Evolutionary conservation across 805 yeast genomes (phyloP).

Genomic region (Wickerhamiella azyma): DNA sequence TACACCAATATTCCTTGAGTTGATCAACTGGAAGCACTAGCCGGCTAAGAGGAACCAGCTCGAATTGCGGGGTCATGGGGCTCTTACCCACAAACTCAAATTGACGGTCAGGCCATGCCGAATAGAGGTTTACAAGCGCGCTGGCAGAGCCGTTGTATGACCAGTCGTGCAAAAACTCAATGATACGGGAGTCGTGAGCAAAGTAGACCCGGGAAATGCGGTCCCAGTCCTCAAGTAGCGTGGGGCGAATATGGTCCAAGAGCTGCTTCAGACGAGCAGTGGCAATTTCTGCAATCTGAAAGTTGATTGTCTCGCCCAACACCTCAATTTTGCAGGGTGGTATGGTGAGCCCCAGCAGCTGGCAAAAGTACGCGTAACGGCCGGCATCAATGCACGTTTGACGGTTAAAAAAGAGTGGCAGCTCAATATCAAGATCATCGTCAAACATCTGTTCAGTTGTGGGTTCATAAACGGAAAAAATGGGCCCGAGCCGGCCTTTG

Average conservation of each 20-base stretch:
- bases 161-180: conserved; percentile 1
- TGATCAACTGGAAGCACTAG: background rate
- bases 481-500: conserved; percentile 2
- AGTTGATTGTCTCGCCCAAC: background rate
- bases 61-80: background rate
- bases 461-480: background rate
- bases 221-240: conserved; percentile 10
- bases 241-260: conserved; percentile 6
- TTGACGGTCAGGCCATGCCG: background rate
- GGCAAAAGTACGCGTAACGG: background rate
- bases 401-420: background rate
- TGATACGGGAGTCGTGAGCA: conserved; percentile 16
- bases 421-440: conserved; percentile 5
- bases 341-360: conserved; percentile 1
- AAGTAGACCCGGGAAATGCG: conserved; percentile 12
- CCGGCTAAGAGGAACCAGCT: background rate
- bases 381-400: background rate
- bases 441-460: background rate
- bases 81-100: background rate
- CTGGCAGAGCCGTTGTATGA: background rate
- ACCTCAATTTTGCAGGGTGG: background rate
- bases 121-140: background rate
- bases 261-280: background rate
- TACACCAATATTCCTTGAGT: background rate
- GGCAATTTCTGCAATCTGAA: background rate